Conservation (phyloP, 2,329 filamentous ascomycete genomes). For the Pyricularia pennisetigena region DNA sequence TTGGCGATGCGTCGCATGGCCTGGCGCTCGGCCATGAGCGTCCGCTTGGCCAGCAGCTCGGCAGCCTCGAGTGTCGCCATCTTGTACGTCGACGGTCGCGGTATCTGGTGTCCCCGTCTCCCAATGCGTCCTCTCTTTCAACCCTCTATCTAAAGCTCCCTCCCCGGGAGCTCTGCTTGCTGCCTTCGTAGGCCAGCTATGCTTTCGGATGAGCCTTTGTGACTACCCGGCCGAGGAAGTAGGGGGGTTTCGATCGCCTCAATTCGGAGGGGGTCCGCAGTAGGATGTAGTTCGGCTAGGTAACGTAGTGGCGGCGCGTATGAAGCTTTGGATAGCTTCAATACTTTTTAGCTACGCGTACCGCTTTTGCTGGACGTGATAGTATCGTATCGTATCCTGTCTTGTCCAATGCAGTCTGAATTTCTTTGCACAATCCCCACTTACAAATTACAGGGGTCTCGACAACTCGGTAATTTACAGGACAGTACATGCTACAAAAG, state of each 20-base stretch:
- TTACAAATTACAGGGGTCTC: background rate
- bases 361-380: background rate
- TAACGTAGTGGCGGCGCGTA: background rate
- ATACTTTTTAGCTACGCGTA: background rate
- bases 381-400: background rate
- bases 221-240: background rate
- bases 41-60: slow-evolving; percentile 62
- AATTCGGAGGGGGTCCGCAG: background rate
- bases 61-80: slow-evolving; percentile 19
- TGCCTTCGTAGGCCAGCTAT: background rate
- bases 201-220: background rate
- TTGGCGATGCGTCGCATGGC: slow-evolving; percentile 34
- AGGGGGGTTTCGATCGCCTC: background rate
- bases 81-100: background rate
- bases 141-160: background rate
- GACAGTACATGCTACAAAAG: background rate
- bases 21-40: slow-evolving; percentile 57
- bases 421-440: background rate
- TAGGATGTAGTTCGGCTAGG: background rate
- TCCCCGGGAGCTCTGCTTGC: background rate
- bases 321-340: background rate
- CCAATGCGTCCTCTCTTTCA: background rate
- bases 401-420: background rate
- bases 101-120: background rate
- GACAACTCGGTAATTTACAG: background rate